Conservation (phyloP, 2,329 filamentous ascomycete species). For the Xylaria polymorpha region DNA sequence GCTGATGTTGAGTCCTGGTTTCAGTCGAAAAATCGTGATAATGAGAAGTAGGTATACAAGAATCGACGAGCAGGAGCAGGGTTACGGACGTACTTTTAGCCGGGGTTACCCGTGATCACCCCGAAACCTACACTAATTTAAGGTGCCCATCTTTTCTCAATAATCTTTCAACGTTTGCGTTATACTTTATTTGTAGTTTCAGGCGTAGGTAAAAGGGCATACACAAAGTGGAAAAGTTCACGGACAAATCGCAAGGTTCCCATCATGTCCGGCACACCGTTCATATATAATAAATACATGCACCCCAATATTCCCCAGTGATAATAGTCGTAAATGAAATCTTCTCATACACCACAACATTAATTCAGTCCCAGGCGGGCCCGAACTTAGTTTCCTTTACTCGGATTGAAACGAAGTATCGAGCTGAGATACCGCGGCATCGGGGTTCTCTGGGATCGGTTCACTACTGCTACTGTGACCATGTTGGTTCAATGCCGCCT, state of each 20-base stretch:
- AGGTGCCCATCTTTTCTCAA: neutral
- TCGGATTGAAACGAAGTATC: slow-evolving; percentile 20
- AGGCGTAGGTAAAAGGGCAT: neutral
- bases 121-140: neutral
- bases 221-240: neutral
- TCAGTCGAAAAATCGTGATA: neutral
- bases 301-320: neutral
- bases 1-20: neutral
- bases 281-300: slow-evolving; percentile 4
- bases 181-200: neutral
- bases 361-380: no score
- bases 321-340: neutral
- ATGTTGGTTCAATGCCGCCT: slow-evolving; percentile 59
- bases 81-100: neutral
- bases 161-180: neutral
- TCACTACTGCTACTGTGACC: slow-evolving; percentile 42
- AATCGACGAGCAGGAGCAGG: neutral
- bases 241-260: neutral
- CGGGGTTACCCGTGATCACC: neutral
- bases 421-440: slow-evolving; percentile 15
- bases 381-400: neutral
- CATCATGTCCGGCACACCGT: slow-evolving; percentile 3
- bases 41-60: neutral
- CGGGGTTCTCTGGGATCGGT: slow-evolving; percentile 23
- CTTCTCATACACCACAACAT: neutral